phyloP scores from a whole-genome alignment of 352 stramenopile genomes.

The Phytopythium helicoides region DNA sequence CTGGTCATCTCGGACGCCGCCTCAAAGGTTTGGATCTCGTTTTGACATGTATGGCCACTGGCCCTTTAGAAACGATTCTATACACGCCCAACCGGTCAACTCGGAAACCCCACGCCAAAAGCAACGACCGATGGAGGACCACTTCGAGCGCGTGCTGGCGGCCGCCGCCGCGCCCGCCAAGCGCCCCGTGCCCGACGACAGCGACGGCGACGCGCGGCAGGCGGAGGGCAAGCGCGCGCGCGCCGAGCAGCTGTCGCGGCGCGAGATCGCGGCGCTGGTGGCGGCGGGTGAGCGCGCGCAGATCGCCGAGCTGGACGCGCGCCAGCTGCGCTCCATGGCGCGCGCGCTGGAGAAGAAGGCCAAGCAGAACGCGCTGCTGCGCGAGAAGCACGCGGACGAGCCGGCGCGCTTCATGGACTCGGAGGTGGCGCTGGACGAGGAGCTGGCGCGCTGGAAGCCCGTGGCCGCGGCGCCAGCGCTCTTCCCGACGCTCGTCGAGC shows the following conservation, averaged over 20 bases:
- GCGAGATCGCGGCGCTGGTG: constrained; percentile 44
- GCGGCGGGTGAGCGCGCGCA: constrained; percentile 40
- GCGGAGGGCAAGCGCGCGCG: constrained; percentile 16
- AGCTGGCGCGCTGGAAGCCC: constrained; percentile 52
- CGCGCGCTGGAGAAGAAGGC: constrained; percentile 69
- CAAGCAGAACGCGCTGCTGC: constrained; percentile 72
- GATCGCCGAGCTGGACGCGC: constrained; percentile 58
- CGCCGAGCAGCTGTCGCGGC: constrained; percentile 17
- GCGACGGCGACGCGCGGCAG: not conserved
- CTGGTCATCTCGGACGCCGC: no score
- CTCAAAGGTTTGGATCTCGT: no score
- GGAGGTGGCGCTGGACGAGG: constrained; percentile 63
- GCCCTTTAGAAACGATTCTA: no score
- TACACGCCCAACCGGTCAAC: no score
- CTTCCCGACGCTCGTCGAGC: constrained; percentile 50
- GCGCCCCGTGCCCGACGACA: constrained; percentile 12
- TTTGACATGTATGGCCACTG: no score
- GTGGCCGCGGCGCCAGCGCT: constrained; percentile 65
- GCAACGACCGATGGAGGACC: constrained; percentile 68
- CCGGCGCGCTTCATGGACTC: constrained; percentile 84
- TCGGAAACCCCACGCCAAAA: not conserved
- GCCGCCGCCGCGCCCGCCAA: constrained; percentile 18
- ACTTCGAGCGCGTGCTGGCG: constrained; percentile 63
- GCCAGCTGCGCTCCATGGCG: constrained; percentile 68
- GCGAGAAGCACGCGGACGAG: constrained; percentile 75